A percentile compares a stretch with the other conserved stretches of the same genome.
These are phyloP conservation scores for Coffea humblotiana DNA, from an alignment of 305 asterid genomes.

Conservation along the genomic window DNA sequence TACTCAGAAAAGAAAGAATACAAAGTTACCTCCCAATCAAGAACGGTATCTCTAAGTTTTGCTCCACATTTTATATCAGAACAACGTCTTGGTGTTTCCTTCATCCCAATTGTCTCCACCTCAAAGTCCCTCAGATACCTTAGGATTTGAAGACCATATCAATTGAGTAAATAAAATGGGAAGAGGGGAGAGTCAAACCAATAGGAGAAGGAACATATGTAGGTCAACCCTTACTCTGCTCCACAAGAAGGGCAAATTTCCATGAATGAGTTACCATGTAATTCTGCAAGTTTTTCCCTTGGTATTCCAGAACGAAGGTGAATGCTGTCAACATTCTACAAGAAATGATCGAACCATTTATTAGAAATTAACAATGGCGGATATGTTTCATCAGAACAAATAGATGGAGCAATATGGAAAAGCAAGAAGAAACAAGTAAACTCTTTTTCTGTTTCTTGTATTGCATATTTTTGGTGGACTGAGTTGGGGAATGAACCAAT, in stretches of 20 bases:
- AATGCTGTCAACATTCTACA: constrained; percentile 82
- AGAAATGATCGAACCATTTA: neutral
- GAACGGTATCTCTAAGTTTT: constrained; percentile 91
- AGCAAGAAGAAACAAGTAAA: neutral
- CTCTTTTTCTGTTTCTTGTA: neutral
- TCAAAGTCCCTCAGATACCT: constrained; percentile 93
- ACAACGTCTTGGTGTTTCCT: constrained; percentile 80
- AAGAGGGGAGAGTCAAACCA: neutral
- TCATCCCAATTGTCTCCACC: constrained; percentile 88
- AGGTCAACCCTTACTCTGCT: constrained; percentile 57
- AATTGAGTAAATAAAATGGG: neutral
- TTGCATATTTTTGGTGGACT: neutral
- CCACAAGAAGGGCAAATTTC: constrained; percentile 86
- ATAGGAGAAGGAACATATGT: neutral
- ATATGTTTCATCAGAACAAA: no score
- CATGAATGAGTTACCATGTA: constrained; percentile 89
- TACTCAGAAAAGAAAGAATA: neutral
- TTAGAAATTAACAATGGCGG: neutral
- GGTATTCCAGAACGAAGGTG: constrained; percentile 95
- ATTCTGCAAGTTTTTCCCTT: constrained; percentile 78
- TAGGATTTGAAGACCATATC: constrained; percentile 2
- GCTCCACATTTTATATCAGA: constrained; percentile 62
- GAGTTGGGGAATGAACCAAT: neutral
- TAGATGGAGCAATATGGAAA: neutral
- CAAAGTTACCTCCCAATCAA: constrained; percentile 89